phyloP scores from a whole-genome alignment of 352 stramenopile species.

The Blastocystis sp. region DNA sequence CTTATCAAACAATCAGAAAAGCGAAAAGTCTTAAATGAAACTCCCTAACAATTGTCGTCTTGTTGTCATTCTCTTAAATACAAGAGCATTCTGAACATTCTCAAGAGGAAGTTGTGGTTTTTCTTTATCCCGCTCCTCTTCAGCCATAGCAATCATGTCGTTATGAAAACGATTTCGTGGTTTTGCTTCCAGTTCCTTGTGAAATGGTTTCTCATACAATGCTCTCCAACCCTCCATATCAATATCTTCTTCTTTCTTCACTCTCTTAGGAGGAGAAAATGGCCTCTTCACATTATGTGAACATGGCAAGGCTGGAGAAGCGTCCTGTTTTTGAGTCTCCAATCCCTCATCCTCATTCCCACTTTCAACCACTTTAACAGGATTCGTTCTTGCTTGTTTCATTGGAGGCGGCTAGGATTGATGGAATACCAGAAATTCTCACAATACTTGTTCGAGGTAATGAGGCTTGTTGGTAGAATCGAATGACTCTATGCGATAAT shows the following conservation, averaged over 20 bases:
- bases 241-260: background rate
- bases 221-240: conserved; percentile 36
- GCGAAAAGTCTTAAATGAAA: conserved; percentile 30
- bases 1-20: background rate
- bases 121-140: conserved; percentile 3
- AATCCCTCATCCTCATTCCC: background rate
- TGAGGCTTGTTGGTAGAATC: conserved; percentile 11
- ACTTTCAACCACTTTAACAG: background rate
- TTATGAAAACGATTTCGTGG: background rate
- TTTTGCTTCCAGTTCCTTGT: conserved; percentile 32
- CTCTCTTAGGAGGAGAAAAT: conserved; percentile 1
- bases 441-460: background rate
- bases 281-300: background rate
- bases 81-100: conserved; percentile 25
- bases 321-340: background rate
- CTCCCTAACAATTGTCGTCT: conserved; percentile 8
- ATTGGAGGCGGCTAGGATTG: background rate
- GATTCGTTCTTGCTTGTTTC: background rate
- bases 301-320: background rate
- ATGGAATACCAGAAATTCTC: background rate
- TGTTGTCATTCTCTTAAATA: conserved; percentile 24
- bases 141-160: background rate
- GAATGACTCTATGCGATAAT: conserved; percentile 19
- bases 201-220: conserved; percentile 24
- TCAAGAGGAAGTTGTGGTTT: conserved; percentile 19